Conservation (phyloP, 768 basidiomycete genomes). For the Fomitopsis pulvina region DNA sequence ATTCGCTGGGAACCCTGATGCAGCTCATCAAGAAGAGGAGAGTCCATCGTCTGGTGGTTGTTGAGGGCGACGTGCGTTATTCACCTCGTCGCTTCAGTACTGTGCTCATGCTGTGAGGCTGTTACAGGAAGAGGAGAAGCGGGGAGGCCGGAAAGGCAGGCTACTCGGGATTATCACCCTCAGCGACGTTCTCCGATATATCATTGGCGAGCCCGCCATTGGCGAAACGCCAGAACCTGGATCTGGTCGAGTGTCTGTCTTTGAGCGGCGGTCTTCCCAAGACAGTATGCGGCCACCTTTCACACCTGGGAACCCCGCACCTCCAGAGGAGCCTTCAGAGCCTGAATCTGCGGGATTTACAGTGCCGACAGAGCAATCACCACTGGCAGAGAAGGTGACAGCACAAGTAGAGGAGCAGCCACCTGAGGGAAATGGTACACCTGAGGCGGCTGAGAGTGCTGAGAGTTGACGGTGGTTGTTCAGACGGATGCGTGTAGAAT, state of each 20-base stretch:
- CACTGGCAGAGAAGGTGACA: neutral
- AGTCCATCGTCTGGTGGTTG: conserved; percentile 92
- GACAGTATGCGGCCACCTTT: neutral
- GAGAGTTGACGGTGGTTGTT: neutral
- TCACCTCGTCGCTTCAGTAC: conserved; percentile 1
- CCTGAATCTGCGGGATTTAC: neutral
- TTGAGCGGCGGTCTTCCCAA: neutral
- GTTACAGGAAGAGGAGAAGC: conserved; percentile 68
- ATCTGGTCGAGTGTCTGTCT: neutral
- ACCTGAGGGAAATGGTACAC: neutral
- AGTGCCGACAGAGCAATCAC: neutral
- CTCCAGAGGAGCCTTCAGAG: neutral
- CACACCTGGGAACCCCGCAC: neutral
- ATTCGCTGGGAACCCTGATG: conserved; percentile 86
- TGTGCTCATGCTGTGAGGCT: neutral
- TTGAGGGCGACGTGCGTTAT: conserved; percentile 74
- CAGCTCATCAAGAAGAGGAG: conserved; percentile 89
- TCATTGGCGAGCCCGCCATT: conserved; percentile 57
- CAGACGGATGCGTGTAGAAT: neutral
- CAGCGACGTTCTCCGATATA: conserved; percentile 80
- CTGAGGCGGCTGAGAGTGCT: neutral
- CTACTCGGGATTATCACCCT: conserved; percentile 84
- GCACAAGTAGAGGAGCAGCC: neutral
- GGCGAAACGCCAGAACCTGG: conserved; percentile 17
- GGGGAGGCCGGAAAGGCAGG: conserved; percentile 76